Base-by-base conservation (phyloP, 371 early-diverging fungal species). In the Saksenaea oblongispora region DNA sequence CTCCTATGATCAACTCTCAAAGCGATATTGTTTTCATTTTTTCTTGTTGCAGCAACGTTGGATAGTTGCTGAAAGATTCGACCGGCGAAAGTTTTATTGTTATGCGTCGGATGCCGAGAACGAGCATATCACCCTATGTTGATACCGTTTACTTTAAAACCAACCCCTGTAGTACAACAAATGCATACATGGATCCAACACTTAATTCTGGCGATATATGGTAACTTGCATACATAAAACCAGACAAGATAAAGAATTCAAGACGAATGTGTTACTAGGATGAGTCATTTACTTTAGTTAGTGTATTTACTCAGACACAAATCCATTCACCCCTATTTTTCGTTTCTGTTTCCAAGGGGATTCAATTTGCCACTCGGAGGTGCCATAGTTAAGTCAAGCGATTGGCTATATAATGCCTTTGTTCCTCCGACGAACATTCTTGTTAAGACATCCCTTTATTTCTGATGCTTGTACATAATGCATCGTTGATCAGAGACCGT, bases 81-180 rank as follows among this genome's bases (percentile, higher is more conserved):
- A 47, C 51, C 51, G 22, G 22, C 51, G 17, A 47, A 17, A 47
- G 22, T 8, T n/a, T 47, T 47, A 47, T 47, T 47, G 24, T 47
- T 47, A 47, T 47, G 51, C 51, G 24, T n/a, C 22, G 51, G 22
- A 22, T 18, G 22, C 22, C 17, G 10, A 47, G 10, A 22, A 10
- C 26, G 10, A 47, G 11, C 10, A 47, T 47, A 22, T 47, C 5
- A 11, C 51, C 51, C 24, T 47, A 10, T 47, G 51, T 47, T 47
- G 51, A 47, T 26, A 47, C 22, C 51, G 51, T 47, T 22, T 47
- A 22, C 51, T 47, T 47, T 47, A 22, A 47, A 47, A 47, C 51
- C 51, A 47, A 22, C 24, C 51, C 51, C 22, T 11, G n/a, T 47
- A 11, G 10, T 47, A 22, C n/a, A 47, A 7, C 31, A 7, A 31